Evolutionary conservation across 768 basidiomycete species (phyloP).

Genomic region (Boletus insuetus): DNA sequence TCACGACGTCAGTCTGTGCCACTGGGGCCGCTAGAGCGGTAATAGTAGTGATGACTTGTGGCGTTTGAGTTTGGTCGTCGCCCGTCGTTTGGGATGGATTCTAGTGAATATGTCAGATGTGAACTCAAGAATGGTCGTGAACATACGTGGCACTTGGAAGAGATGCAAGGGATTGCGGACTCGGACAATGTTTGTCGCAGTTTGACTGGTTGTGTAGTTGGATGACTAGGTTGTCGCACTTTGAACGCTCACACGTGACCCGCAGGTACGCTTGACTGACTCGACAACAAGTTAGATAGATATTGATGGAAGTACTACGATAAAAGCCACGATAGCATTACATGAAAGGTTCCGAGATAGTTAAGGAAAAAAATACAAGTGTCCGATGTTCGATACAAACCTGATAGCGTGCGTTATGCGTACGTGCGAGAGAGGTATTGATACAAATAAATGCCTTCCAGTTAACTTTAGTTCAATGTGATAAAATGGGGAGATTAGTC

Average conservation of each 20-base stretch:
- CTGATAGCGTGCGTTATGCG: background rate
- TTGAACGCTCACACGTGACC: constrained; percentile 10
- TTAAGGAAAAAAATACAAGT: background rate
- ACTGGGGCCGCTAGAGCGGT: background rate
- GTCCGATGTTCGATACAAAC: too few species aligned
- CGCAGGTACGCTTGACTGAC: background rate
- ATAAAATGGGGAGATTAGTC: too few species aligned
- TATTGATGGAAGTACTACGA: background rate
- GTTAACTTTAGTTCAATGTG: too few species aligned
- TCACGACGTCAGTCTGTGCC: background rate
- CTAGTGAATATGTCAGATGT: background rate
- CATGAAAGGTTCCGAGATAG: background rate
- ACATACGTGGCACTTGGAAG: background rate
- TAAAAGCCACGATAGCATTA: too few species aligned
- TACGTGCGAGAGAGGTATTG: background rate
- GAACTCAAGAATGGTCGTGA: background rate
- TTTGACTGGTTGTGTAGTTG: constrained; percentile 5
- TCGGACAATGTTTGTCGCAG: background rate
- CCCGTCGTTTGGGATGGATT: too few species aligned
- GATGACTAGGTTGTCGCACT: background rate
- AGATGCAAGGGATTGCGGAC: background rate
- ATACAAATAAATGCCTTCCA: background rate
- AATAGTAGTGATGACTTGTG: background rate
- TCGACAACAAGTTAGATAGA: background rate
- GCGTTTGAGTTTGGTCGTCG: background rate